phyloP scores from a whole-genome alignment of 208 protist species.

The Wallacemonas sp. region DNA sequence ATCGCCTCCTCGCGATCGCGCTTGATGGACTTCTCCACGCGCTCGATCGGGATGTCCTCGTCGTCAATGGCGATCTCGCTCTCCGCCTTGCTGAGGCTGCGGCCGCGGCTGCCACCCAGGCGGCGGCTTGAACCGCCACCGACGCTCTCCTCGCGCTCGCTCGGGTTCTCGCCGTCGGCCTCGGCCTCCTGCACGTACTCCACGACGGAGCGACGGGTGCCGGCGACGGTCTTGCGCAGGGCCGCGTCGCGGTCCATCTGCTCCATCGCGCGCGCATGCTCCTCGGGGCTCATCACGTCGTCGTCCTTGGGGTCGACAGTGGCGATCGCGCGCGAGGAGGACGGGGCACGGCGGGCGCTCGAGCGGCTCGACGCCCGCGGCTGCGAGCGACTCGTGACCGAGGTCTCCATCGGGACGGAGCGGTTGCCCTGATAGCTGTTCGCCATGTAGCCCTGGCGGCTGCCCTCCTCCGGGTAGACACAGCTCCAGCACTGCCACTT shows the following conservation, averaged over 20 bases:
- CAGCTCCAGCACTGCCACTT: slow-evolving; percentile 55
- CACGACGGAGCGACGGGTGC: slow-evolving; percentile 35
- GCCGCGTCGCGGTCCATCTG: slow-evolving; percentile 20
- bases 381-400: slow-evolving; percentile 7
- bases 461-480: slow-evolving; percentile 26
- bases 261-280: slow-evolving; percentile 18
- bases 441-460: slow-evolving; percentile 13
- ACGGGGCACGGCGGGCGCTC: slow-evolving; percentile 23
- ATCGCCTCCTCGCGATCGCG: slow-evolving; percentile 30
- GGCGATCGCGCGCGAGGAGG: slow-evolving; percentile 20
- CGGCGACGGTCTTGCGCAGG: slow-evolving; percentile 46
- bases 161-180: slow-evolving; percentile 3
- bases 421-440: slow-evolving; percentile 15
- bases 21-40: slow-evolving; percentile 38
- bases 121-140: slow-evolving; percentile 1
- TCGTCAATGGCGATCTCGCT: slow-evolving; percentile 16
- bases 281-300: slow-evolving; percentile 21
- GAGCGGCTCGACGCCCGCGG: slow-evolving; percentile 16
- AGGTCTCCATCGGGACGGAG: background rate
- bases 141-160: slow-evolving; percentile 2
- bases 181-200: slow-evolving; percentile 29
- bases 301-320: background rate
- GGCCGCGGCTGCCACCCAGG: slow-evolving; percentile 9
- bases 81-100: slow-evolving; percentile 17
- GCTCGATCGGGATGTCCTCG: slow-evolving; percentile 27